Base-by-base conservation (phyloP, 345 rosid species). In the Capsella bursapastoris region DNA sequence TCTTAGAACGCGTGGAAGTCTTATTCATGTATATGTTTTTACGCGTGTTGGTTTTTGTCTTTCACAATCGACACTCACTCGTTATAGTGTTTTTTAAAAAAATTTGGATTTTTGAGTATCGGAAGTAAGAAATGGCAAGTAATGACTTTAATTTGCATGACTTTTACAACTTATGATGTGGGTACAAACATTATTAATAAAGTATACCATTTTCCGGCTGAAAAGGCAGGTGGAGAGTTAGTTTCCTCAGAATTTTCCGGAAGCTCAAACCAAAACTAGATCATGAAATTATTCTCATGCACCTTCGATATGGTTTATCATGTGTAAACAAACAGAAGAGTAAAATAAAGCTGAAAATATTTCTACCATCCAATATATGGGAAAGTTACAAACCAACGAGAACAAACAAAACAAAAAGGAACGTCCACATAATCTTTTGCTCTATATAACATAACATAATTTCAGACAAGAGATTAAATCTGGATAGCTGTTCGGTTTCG, bases 391-490 rank as follows among this genome's bases (percentile, higher is more conserved):
- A 59, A 47, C 25, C 37, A 70, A 34, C 14, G 34, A 45, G 51
- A 15, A 16, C 8, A 1, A 4, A 12, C 7, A 18, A 8, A 11
- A 18, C 11, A 3, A 5, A 37, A 58, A 2, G 37, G 43, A 27
- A 76, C 34, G 18, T 11, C 13, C 3, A 11, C 64, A 45, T 35
- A 52, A 55, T 53, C 51, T 52, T 68, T 52, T 29, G 47, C 35
- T 47, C 12, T 62, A 53, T 69, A 6, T 45, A 40, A 76, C 38
- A 77, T 55, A 32, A 16, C 38, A 77, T 55, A 32, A 16, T 56
- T 55, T 56, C 60, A 64, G 71, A 70, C 71, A 55, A 53, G 71
- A 76, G 59, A 70, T 10, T 38, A 40, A 70, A 70, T 38, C 59
- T 57, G 50, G 66, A 48, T 57, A 8, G 64, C 57, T 44, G 38